phyloP scores from a whole-genome alignment of 2,329 filamentous ascomycete genomes.

The Fonsecaea pedrosoi region DNA sequence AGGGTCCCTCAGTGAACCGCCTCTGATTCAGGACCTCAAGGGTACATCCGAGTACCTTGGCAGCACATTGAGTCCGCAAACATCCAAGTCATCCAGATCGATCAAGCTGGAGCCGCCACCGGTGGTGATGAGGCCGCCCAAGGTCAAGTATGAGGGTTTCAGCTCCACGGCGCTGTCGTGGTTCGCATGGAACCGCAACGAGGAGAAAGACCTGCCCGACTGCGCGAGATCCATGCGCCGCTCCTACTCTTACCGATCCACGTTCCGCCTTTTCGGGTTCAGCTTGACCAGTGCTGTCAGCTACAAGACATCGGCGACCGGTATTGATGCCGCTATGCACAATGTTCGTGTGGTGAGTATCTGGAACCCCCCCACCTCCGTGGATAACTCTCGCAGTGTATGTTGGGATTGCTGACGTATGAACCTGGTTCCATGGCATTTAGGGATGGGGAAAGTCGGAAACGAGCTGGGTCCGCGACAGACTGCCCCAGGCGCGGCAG shows the following conservation, averaged over 20 bases:
- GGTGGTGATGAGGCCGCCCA: constrained; percentile 26
- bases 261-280: constrained; percentile 23
- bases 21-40: neutral
- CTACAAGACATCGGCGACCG: constrained; percentile 19
- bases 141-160: constrained; percentile 24
- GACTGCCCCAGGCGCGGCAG: constrained; percentile 17
- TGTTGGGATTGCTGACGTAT: constrained; percentile 6
- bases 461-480: constrained; percentile 18
- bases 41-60: neutral
- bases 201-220: constrained; percentile 24
- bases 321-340: constrained; percentile 15
- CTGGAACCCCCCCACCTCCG: no score
- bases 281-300: constrained; percentile 15
- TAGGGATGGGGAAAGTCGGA: constrained; percentile 26
- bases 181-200: constrained; percentile 23
- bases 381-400: neutral
- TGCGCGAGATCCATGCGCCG: constrained; percentile 22
- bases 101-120: constrained; percentile 25
- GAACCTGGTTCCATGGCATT: neutral
- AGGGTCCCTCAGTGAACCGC: neutral
- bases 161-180: constrained; percentile 19
- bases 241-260: constrained; percentile 18
- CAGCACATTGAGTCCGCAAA: constrained; percentile 11
- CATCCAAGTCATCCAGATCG: constrained; percentile 18
- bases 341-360: constrained; percentile 21